Conservation (phyloP, 768 basidiomycete genomes). For the Russula sp. region DNA sequence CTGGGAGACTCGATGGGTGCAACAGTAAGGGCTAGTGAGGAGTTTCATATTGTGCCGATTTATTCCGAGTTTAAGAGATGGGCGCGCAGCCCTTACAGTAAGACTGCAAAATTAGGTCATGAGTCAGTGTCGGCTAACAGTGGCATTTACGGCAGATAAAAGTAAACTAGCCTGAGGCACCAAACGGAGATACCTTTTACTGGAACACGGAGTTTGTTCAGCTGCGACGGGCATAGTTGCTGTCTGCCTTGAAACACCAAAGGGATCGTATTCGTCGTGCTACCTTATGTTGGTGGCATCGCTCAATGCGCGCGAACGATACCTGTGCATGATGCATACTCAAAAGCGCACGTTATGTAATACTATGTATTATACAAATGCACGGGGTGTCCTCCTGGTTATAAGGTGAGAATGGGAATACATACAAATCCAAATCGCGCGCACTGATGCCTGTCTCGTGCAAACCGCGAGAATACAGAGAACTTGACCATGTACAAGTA, state of each 20-base stretch:
- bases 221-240: not conserved
- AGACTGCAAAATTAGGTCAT: not conserved
- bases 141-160: not conserved
- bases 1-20: not conserved
- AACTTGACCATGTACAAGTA: not conserved
- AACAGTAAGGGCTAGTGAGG: not conserved
- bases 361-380: conserved; percentile 28
- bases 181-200: not conserved
- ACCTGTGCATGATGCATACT: no score
- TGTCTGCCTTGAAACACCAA: not conserved
- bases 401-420: conserved; percentile 26
- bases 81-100: not conserved
- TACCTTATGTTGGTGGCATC: not conserved
- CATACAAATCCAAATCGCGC: conserved; percentile 21
- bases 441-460: conserved; percentile 12
- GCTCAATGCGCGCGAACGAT: not conserved
- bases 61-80: not conserved
- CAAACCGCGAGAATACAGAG: conserved; percentile 14
- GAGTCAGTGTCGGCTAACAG: no score
- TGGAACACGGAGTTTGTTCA: not conserved
- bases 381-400: conserved; percentile 13
- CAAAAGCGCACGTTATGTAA: conserved; percentile 14
- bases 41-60: no score
- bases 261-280: not conserved
- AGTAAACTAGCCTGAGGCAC: not conserved